These are phyloP conservation scores for Penicillium vulpinum DNA, from an alignment of 2,329 filamentous ascomycete species.

Conservation along the genomic window DNA sequence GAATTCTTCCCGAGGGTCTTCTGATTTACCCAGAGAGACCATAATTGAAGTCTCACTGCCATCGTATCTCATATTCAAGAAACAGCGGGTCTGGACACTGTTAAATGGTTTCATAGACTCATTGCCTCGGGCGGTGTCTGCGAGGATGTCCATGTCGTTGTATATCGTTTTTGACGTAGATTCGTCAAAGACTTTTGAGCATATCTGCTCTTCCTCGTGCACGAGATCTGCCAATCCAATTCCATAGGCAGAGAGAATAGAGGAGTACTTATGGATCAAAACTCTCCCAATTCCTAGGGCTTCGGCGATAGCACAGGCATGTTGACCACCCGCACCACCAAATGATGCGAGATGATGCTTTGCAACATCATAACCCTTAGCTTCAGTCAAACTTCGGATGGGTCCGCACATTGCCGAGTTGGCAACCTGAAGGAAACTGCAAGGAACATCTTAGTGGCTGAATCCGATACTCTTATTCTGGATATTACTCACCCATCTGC, in stretches of 20 bases:
- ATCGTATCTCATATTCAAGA: slow-evolving; percentile 41
- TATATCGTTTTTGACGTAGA: neutral
- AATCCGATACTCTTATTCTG: neutral
- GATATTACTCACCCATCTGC: slow-evolving; percentile 17
- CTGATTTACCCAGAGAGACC: slow-evolving; percentile 38
- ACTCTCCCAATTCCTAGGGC: slow-evolving; percentile 78
- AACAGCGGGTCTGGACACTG: neutral
- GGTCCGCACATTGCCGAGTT: slow-evolving; percentile 89
- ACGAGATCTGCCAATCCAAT: slow-evolving; percentile 46
- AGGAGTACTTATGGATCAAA: slow-evolving; percentile 64
- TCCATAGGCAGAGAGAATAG: slow-evolving; percentile 48
- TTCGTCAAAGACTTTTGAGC: slow-evolving; percentile 12
- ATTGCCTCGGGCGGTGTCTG: neutral
- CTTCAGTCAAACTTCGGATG: slow-evolving; percentile 81
- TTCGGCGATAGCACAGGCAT: slow-evolving; percentile 85
- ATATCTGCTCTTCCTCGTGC: slow-evolving; percentile 39
- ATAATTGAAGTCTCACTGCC: slow-evolving; percentile 48
- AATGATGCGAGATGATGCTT: slow-evolving; percentile 83
- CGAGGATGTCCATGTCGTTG: neutral
- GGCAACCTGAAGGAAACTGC: slow-evolving; percentile 83
- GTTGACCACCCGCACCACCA: slow-evolving; percentile 85
- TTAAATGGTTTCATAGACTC: slow-evolving; percentile 2
- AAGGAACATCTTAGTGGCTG: slow-evolving; percentile 62
- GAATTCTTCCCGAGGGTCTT: slow-evolving; percentile 40
- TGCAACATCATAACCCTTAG: slow-evolving; percentile 81